Percentiles rank a stretch among this genome's conserved stretches.
phyloP scores from a whole-genome alignment of 805 yeast species.

The Nakazawaea peltata region DNA sequence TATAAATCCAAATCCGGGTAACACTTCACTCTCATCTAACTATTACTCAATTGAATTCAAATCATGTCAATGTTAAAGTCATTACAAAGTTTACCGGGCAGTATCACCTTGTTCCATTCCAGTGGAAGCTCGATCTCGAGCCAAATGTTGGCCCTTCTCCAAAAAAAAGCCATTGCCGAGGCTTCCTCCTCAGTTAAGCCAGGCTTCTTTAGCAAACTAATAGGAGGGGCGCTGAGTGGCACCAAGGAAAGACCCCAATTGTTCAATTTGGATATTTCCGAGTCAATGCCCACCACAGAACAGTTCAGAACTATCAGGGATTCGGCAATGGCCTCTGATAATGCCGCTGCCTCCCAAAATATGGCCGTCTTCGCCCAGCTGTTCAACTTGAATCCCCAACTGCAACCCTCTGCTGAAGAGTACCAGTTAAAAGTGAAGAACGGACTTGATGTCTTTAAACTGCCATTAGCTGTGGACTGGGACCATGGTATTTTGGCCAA shows the following conservation, averaged over 20 bases:
- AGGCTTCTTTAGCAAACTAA: no score
- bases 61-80: slow-evolving; percentile 41
- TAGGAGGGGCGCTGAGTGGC: no score
- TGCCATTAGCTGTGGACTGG: slow-evolving; percentile 59
- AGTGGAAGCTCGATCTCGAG: background rate
- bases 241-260: background rate
- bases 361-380: background rate
- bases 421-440: slow-evolving; percentile 3
- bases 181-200: slow-evolving; percentile 1
- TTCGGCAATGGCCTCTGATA: background rate
- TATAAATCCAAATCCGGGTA: background rate
- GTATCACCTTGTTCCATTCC: slow-evolving; percentile 31
- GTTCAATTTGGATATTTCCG: slow-evolving; percentile 3
- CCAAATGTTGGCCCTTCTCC: background rate
- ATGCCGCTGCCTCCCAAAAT: background rate
- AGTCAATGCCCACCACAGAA: slow-evolving; percentile 4
- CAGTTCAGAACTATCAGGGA: slow-evolving; percentile 2
- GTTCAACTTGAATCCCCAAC: slow-evolving; percentile 2
- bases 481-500: slow-evolving; percentile 47
- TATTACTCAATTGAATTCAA: background rate
- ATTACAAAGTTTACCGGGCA: slow-evolving; percentile 35
- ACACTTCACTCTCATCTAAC: background rate
- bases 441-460: slow-evolving; percentile 20
- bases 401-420: background rate
- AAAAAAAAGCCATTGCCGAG: slow-evolving; percentile 2